Evolutionary conservation across 73 alveolate genomes (phyloP).

Genomic region (Paramecium octaurelia): DNA sequence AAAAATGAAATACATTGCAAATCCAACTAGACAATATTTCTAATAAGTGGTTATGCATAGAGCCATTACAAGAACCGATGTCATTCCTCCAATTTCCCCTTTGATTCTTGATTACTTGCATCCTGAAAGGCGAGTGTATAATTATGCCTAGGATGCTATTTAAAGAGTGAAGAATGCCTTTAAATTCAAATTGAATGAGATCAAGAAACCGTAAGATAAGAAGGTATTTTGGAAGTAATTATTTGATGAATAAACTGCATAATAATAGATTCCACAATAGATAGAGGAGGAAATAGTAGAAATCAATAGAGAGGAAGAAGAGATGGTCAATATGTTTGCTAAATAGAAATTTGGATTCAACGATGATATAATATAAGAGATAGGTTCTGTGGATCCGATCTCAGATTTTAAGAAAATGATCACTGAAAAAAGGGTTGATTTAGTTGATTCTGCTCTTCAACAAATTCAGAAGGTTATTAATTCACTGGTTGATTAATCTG

Average conservation of each 20-base stretch:
- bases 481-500: constrained; percentile 67
- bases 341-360: constrained; percentile 43
- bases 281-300: constrained; percentile 74
- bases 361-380: constrained; percentile 67
- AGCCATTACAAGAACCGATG: constrained; percentile 75
- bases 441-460: constrained; percentile 85
- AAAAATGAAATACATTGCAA: constrained; percentile 80
- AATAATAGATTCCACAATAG: constrained; percentile 68
- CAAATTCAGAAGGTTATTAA: constrained; percentile 82
- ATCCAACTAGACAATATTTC: constrained; percentile 92
- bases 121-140: constrained; percentile 83
- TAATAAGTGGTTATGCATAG: constrained; percentile 83
- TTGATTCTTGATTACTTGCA: constrained; percentile 75
- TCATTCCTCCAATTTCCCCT: constrained; percentile 82
- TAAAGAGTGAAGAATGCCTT: constrained; percentile 76
- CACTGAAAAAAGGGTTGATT: constrained; percentile 90
- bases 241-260: constrained; percentile 72
- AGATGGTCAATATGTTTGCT: constrained; percentile 44
- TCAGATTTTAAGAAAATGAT: constrained; percentile 94
- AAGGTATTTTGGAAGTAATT: constrained; percentile 80
- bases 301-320: constrained; percentile 72
- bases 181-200: constrained; percentile 81
- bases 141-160: constrained; percentile 72
- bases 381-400: constrained; percentile 85
- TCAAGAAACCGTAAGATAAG: constrained; percentile 70